phyloP scores from a whole-genome alignment of 1,284 basidiomycete species.

The Pseudozyma tsukubaensis region DNA sequence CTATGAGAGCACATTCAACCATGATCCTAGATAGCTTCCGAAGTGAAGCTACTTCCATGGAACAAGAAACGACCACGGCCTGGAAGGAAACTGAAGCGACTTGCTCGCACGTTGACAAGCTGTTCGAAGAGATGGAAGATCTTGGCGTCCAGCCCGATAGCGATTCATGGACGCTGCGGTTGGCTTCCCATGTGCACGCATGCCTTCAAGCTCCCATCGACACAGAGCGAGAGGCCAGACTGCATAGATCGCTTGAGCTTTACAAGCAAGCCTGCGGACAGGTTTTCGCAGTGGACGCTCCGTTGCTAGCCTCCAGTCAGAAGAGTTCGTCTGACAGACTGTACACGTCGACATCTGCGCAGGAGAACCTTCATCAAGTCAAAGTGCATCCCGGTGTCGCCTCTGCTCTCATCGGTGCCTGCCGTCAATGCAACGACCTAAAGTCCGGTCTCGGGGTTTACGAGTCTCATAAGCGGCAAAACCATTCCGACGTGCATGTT shows the following conservation, averaged over 20 bases:
- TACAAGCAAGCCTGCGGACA: conserved; percentile 14
- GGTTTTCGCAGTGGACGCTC: conserved; percentile 5
- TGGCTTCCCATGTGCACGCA: conserved; percentile 20
- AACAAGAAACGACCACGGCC: not conserved
- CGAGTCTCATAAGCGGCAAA: conserved; percentile 13
- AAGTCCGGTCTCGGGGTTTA: conserved; percentile 19
- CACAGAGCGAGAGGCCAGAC: not conserved
- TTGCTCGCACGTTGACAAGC: conserved; percentile 13
- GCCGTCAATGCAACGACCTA: conserved; percentile 23
- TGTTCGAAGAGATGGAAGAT: conserved; percentile 33
- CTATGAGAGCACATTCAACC: conserved; percentile 18
- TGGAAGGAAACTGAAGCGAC: conserved; percentile 1
- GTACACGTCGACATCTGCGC: not conserved
- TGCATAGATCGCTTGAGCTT: conserved; percentile 7
- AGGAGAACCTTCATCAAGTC: not conserved
- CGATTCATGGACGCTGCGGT: conserved; percentile 30
- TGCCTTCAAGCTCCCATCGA: conserved; percentile 8
- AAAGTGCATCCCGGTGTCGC: conserved; percentile 18
- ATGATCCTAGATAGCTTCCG: not conserved
- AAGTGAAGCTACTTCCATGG: not conserved
- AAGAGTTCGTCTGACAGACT: not conserved
- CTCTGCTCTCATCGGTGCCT: conserved; percentile 23
- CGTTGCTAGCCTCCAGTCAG: not conserved
- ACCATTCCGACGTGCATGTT: conserved; percentile 8
- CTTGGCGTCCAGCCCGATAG: conserved; percentile 29